Base-by-base conservation (phyloP, 164 flowering plant genomes). In the Piper longum region DNA sequence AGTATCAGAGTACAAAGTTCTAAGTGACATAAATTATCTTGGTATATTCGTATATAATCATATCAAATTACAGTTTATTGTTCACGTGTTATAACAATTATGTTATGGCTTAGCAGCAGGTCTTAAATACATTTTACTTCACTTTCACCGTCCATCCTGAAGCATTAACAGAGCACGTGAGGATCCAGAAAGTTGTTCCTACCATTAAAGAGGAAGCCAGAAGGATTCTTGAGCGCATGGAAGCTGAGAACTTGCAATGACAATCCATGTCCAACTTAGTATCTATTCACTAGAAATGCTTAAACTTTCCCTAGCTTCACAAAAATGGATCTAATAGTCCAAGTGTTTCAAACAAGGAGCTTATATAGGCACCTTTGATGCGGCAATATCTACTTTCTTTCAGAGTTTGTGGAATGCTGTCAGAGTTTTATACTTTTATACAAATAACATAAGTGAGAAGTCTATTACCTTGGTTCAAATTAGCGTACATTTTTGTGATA, bases 171-270 rank as follows among this genome's bases (percentile, higher is more conserved):
- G 74, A 79, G 62, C 88, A 84, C 58, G 62, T 73, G 57, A 79
- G 66, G 70, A 79, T 92, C 64, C 78, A 85, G 17, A 87, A 75
- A 59, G 96, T 92, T 61, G 96, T 89, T 68, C 96, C 98, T 12
- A 87, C 86, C 9, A 89, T 95, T 41, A 93, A 89, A 71, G 98
- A 91, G 73, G 98, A 91, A 76, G 98, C 92, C 0, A 83, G 81
- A 4, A 79, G 76, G 19, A 80, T 91, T 40, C 69, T 89, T 52
- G 98, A 87, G 61, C 92, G 93, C 68, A 84, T 81, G 76, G 96
- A 89, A 71, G 89, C 92, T 57, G 83, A 87, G 18, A 57, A 72
- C 59, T 58, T 70, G 61, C 65, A 67, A 13, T 59, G 42, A 17
- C 13, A 48, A 41, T 59, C 52, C 63, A 4, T 59, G 56, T 17